Evolutionary conservation across 805 yeast species (phyloP), one percentile per base, ranked within the genome.

Genomic region (Pichia sporocuriosa): DNA sequence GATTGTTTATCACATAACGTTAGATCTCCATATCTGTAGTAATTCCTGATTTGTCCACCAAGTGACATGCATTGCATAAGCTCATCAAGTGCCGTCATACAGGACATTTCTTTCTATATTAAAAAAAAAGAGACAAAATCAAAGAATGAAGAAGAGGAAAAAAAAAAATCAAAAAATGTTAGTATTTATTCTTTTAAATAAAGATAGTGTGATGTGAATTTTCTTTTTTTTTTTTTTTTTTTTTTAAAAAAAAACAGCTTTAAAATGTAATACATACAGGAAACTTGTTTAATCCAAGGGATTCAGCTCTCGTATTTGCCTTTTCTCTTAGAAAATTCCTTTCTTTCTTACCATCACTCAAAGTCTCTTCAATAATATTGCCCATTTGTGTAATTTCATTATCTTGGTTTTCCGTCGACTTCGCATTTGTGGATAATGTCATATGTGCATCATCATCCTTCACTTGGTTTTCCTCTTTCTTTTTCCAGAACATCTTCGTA

Each of bases 1-100:
- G 84, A 69, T 53, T 84, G 84, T 38, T 72, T 72, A 33, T 70
- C 71, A 61, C 97, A 90, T 46, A 76, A 67, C 38, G 80, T 78
- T 53, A 86, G 71, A 32, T 79, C 77, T 3, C 97, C 97, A 56
- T 78, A 83, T 41, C 97, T 68, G 58, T 89, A 90, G 54, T 84
- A 83, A 61, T 83, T 75, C 46, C 94, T 75, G 17, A 85, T 65
- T 57, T 89, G 96, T 0, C 97, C 97, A 3, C 96, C 97, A 3
- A 89, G 57, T 0, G 97, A 84, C 63, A 84, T 87, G 59, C 97
- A 90, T 35, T 77, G 80, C 35, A 88, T 72, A 19, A 89, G 67
- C 55, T 87, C 95, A 60, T 89, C 95, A 61, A 89, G 81, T 1
- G 93, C 93, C 33, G 90, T 86, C 40, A 81, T 68, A 55, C 90